These are phyloP conservation scores for Sambucus nigra DNA, from an alignment of 129 eudicot species.

Conservation along the genomic window DNA sequence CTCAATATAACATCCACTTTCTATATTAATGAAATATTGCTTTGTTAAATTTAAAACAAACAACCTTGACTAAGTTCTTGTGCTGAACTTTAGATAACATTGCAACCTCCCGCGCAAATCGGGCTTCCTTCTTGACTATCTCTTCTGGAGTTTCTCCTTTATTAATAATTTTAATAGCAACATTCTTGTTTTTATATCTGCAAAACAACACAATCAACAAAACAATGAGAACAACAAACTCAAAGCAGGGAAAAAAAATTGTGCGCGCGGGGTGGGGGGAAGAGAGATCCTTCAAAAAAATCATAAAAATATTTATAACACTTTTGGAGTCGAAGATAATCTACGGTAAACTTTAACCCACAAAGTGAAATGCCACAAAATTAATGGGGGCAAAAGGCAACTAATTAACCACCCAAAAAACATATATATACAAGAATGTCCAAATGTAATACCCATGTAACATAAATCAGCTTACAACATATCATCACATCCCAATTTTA, in stretches of 20 bases:
- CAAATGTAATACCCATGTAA: conserved; percentile 5
- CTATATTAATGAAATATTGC: too few relatives aligned
- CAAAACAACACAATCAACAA: conserved; percentile 14
- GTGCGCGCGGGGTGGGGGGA: too few relatives aligned
- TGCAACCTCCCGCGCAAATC: conserved; percentile 82
- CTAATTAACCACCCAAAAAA: neutral
- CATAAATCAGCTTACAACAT: neutral
- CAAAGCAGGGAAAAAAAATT: too few relatives aligned
- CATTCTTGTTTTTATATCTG: conserved; percentile 83
- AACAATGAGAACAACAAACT: conserved; percentile 11
- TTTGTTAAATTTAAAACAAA: neutral
- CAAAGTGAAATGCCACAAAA: too few relatives aligned
- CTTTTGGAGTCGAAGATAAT: too few relatives aligned
- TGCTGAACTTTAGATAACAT: conserved; percentile 90
- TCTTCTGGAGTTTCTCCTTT: conserved; percentile 85
- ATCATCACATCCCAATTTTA: neutral
- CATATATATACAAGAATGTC: conserved; percentile 9
- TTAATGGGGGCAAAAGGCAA: too few relatives aligned
- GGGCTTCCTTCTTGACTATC: conserved; percentile 58
- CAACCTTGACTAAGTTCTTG: conserved; percentile 88
- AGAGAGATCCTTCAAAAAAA: too few relatives aligned
- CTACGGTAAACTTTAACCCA: too few relatives aligned
- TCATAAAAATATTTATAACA: too few relatives aligned
- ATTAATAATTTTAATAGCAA: conserved; percentile 73
- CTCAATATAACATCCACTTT: too few relatives aligned